Evolutionary conservation across 371 early-diverging fungal genomes (phyloP).

Genomic region (Mucor mucedo): DNA sequence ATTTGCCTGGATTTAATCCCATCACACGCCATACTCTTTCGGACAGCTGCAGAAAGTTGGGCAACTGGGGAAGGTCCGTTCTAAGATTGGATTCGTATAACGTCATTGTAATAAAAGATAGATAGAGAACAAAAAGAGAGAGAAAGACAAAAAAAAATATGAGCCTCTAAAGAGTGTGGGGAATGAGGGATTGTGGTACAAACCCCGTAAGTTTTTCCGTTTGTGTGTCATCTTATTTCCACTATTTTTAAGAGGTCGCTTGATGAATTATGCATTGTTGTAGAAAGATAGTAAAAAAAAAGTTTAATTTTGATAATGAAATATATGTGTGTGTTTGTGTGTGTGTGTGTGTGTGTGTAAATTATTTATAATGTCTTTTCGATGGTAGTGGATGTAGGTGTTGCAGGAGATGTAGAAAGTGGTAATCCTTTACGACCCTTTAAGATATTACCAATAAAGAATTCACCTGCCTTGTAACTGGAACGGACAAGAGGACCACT

Average conservation of each 20-base stretch:
- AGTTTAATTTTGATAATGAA: no score
- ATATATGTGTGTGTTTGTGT: no score
- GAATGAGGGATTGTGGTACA: neutral
- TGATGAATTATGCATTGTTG: neutral
- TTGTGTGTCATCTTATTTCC: constrained; percentile 1
- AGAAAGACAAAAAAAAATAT: neutral
- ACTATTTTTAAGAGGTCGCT: neutral
- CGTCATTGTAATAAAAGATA: constrained; percentile 6
- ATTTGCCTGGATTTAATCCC: constrained; percentile 80
- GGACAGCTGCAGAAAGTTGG: constrained; percentile 53
- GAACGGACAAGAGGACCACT: constrained; percentile 95
- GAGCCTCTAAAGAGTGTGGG: no score
- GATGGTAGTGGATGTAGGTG: neutral
- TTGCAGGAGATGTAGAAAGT: constrained; percentile 14
- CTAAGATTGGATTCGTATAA: constrained; percentile 14
- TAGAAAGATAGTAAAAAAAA: no score
- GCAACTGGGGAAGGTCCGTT: constrained; percentile 32
- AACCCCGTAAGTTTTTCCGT: neutral
- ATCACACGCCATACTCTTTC: constrained; percentile 63
- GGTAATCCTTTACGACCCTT: constrained; percentile 58
- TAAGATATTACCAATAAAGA: constrained; percentile 90
- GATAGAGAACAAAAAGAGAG: constrained; percentile 3
- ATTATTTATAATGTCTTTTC: constrained; percentile 12
- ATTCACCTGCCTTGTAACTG: constrained; percentile 98
- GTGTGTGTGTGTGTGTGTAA: no score